Base-by-base conservation (phyloP, 176 grass and related monocot species). In the Stipa capillata region DNA sequence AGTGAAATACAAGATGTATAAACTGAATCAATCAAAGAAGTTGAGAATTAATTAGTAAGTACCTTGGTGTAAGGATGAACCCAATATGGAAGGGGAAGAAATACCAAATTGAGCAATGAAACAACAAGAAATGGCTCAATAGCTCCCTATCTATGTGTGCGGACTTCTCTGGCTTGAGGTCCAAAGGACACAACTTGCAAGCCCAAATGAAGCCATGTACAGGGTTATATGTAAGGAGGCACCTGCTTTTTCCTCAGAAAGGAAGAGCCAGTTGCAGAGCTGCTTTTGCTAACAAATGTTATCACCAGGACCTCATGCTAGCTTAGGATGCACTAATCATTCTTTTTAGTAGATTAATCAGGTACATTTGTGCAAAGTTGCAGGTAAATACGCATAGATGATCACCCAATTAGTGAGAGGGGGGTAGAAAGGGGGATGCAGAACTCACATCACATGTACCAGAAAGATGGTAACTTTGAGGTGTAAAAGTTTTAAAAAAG, bases 271-370 rank as follows among this genome's bases (percentile, higher is more conserved):
- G 58, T 78, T 79, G 80, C 57, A 32, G n/a, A 69, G n/a, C 47
- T 78, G 12, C 86, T 88, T 88, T 88, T 60, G 40, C 31, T 83
- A 83, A 83, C 32, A 79, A 88, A 88, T 73, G 47, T 83, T 88
- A 78, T 83, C 80, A 65, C 66, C 50, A 66, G 65, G 56, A n/a
- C 79, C 55, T 65, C 65, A 37, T 49, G 56, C 82, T 83, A 79
- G 74, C 66, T 83, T 83, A 83, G 73, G 66, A 73, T 79, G 79
- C 86, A 87, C 74, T 78, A 56, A 73, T 72, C 4, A 37, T 71
- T 70, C 85, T 83, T 83, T 87, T 17, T 18, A 72, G 65, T 83
- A 83, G 52, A 82, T 21, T 82, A 82, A 87, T 45, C 52, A 58
- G 18, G 48, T 86, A 77, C 69, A 74, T 66, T 37, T 74, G 71